phyloP scores from a whole-genome alignment of 495 filamentous ascomycete species.

The Penicillium tannophilum region DNA sequence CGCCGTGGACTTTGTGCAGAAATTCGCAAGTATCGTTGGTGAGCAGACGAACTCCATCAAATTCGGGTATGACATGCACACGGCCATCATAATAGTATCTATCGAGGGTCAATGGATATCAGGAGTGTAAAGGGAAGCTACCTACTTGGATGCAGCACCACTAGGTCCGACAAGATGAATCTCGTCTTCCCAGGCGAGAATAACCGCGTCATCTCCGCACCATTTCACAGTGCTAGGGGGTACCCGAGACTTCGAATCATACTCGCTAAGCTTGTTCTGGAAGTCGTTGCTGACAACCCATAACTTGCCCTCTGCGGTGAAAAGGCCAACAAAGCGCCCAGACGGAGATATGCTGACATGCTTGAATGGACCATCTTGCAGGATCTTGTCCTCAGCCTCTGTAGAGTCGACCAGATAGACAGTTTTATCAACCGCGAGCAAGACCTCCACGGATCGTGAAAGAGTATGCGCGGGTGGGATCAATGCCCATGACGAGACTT shows the following conservation, averaged over 20 bases:
- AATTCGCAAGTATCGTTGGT: conserved; percentile 95
- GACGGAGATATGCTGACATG: conserved; percentile 90
- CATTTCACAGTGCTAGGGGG: conserved; percentile 86
- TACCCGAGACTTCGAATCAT: conserved; percentile 84
- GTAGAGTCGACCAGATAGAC: conserved; percentile 83
- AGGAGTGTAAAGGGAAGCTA: neutral
- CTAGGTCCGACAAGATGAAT: conserved; percentile 91
- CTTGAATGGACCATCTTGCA: conserved; percentile 89
- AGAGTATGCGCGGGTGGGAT: conserved; percentile 88
- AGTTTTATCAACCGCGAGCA: conserved; percentile 83
- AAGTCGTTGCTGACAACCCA: conserved; percentile 96
- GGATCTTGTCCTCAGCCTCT: conserved; percentile 85
- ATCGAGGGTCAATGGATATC: conserved; percentile 14
- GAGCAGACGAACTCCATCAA: conserved; percentile 84
- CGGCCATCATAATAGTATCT: conserved; percentile 89
- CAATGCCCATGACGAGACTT: conserved; percentile 85
- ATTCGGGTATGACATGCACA: conserved; percentile 85
- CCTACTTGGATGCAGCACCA: conserved; percentile 69
- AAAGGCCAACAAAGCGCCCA: conserved; percentile 83
- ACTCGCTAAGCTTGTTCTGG: conserved; percentile 86
- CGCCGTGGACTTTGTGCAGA: conserved; percentile 83
- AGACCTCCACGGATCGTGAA: conserved; percentile 92
- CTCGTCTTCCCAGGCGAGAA: conserved; percentile 97
- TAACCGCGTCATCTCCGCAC: conserved; percentile 95
- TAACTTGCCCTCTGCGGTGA: conserved; percentile 80